A percentile compares a stretch with the other conserved stretches of the same genome.
Evolutionary conservation across 2,329 filamentous ascomycete genomes (phyloP).

Genomic region (Alternaria solani): DNA sequence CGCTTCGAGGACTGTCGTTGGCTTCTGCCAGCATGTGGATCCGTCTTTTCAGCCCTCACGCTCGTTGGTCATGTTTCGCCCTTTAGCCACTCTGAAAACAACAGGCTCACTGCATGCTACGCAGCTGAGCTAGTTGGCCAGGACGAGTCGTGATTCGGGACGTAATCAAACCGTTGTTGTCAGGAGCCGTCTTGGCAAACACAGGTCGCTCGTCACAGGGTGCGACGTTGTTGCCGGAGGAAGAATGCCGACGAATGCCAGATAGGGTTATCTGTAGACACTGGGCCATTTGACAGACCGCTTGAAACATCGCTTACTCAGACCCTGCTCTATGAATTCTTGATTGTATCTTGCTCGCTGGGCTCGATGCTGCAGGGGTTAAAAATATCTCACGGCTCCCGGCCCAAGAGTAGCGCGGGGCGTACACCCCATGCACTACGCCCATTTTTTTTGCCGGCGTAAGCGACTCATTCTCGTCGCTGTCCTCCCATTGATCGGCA

Average conservation of each 20-base stretch:
- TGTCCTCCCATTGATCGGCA: constrained; percentile 32
- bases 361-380: constrained; percentile 6
- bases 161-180: constrained; percentile 19
- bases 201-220: constrained; percentile 1
- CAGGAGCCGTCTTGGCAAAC: constrained; percentile 15
- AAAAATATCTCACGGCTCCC: constrained; percentile 17
- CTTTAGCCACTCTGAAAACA: constrained; percentile 22
- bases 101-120: constrained; percentile 11
- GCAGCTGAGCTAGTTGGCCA: constrained; percentile 9
- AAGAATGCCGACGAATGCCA: background rate
- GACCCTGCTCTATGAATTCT: background rate
- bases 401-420: constrained; percentile 21
- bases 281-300: constrained; percentile 1
- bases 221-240: constrained; percentile 6
- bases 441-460: constrained; percentile 20
- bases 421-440: constrained; percentile 12
- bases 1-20: constrained; percentile 15
- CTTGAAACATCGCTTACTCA: constrained; percentile 20
- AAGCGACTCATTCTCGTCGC: constrained; percentile 26
- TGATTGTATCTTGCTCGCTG: constrained; percentile 8
- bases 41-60: constrained; percentile 10
- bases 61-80: constrained; percentile 32
- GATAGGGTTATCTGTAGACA: constrained; percentile 5
- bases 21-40: constrained; percentile 13
- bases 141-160: constrained; percentile 21